Evolutionary conservation across 2,329 filamentous ascomycete species (phyloP).

Genomic region (Periconia macrospinosa): DNA sequence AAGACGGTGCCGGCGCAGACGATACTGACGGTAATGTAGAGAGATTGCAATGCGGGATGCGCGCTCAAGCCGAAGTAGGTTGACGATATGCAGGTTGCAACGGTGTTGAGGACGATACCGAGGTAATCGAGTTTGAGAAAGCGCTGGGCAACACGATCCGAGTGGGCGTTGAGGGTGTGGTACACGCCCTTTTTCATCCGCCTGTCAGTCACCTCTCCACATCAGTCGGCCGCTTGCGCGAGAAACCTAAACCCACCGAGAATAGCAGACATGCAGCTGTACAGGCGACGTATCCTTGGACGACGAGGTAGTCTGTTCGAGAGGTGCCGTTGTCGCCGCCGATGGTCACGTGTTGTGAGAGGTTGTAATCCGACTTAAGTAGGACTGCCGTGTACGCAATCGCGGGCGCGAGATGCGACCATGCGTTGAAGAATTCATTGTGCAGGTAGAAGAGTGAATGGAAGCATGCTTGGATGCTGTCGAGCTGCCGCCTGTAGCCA

Average conservation of each 20-base stretch:
- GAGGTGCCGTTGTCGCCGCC: neutral
- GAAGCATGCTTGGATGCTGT: neutral
- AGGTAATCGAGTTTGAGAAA: conserved; percentile 13
- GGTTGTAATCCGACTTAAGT: neutral
- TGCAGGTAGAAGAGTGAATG: conserved; percentile 4
- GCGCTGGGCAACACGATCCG: conserved; percentile 1
- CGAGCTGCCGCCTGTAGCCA: neutral
- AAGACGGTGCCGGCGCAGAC: neutral
- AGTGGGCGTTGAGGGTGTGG: conserved; percentile 8
- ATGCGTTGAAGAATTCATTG: conserved; percentile 6
- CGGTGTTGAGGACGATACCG: conserved; percentile 10
- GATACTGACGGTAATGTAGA: conserved; percentile 1
- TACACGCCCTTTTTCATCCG: conserved; percentile 1
- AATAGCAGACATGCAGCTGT: neutral
- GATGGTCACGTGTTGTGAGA: neutral
- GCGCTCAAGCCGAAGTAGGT: conserved; percentile 9
- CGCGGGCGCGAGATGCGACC: conserved; percentile 4
- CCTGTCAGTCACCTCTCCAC: neutral
- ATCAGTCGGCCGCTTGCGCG: too few relatives aligned
- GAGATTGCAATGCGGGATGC: neutral
- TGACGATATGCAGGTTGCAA: conserved; percentile 6
- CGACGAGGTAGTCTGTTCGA: neutral
- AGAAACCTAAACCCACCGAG: too few relatives aligned
- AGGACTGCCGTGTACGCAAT: neutral
- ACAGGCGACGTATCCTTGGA: neutral